A percentile compares a stretch with the other conserved stretches of the same genome.
Conservation (phyloP, 768 basidiomycete genomes). For the Obba rivulosa region DNA sequence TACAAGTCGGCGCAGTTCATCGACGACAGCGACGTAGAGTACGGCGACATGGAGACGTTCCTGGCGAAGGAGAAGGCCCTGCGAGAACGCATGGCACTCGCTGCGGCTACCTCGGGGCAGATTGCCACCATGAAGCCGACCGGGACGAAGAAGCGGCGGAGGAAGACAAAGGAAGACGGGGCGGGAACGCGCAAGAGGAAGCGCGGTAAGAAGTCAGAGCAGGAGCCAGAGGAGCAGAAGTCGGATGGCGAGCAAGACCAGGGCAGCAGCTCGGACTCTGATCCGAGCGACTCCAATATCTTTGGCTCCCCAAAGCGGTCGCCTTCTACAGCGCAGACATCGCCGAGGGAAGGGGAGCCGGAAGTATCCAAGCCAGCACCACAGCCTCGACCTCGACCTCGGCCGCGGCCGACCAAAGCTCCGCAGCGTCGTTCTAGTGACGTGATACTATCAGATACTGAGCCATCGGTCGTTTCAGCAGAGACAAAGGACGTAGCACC, state of each 20-base stretch:
- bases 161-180: conserved; percentile 40
- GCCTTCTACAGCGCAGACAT: conserved; percentile 11
- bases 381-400: conserved; percentile 36
- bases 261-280: conserved; percentile 15
- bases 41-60: conserved; percentile 77
- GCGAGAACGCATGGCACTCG: conserved; percentile 43
- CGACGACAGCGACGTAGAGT: conserved; percentile 84
- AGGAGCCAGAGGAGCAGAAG: conserved; percentile 8
- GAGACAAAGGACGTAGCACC: background rate
- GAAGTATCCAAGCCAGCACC: conserved; percentile 11
- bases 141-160: conserved; percentile 57
- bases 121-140: conserved; percentile 41
- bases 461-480: no score
- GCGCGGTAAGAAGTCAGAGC: conserved; percentile 19
- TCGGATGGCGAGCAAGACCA: conserved; percentile 25
- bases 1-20: conserved; percentile 92
- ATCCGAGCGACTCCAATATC: conserved; percentile 20
- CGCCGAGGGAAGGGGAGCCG: conserved; percentile 4
- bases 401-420: conserved; percentile 24
- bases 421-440: background rate
- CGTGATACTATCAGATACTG: no score
- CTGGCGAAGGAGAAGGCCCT: conserved; percentile 65
- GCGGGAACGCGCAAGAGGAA: conserved; percentile 36
- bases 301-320: conserved; percentile 15
- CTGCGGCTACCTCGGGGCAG: conserved; percentile 39